phyloP scores from a whole-genome alignment of 2,329 filamentous ascomycete genomes.

The Tolypocladium ophioglossoides region DNA sequence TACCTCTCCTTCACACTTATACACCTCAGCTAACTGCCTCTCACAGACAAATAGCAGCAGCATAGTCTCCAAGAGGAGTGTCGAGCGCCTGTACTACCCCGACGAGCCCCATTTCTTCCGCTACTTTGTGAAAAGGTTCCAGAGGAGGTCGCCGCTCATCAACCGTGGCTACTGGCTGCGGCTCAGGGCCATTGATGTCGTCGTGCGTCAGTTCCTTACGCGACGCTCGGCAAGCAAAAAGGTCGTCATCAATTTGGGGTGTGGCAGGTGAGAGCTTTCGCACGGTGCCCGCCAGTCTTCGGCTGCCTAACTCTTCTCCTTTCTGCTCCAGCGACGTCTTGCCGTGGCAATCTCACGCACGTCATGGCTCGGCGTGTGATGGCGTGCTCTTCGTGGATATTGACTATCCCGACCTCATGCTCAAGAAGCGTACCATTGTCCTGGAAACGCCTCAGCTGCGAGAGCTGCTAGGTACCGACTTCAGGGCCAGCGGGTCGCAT shows the following conservation, averaged over 20 bases:
- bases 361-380: slow-evolving; percentile 48
- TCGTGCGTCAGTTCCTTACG: slow-evolving; percentile 63
- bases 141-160: slow-evolving; percentile 75
- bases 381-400: slow-evolving; percentile 68
- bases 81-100: slow-evolving; percentile 78
- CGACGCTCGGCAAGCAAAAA: slow-evolving; percentile 45
- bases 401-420: slow-evolving; percentile 73
- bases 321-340: slow-evolving; percentile 60
- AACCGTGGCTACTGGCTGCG: slow-evolving; percentile 85
- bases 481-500: slow-evolving; percentile 24
- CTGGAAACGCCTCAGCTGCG: slow-evolving; percentile 48
- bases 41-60: slow-evolving; percentile 76
- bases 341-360: slow-evolving; percentile 70
- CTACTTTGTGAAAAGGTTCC: slow-evolving; percentile 77
- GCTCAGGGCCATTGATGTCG: slow-evolving; percentile 69
- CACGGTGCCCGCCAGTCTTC: background rate
- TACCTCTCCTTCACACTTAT: background rate
- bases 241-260: slow-evolving; percentile 74
- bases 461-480: slow-evolving; percentile 20
- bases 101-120: slow-evolving; percentile 74
- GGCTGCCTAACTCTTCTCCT: background rate
- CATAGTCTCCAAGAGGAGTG: slow-evolving; percentile 84
- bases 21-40: background rate
- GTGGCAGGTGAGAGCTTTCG: slow-evolving; percentile 68
- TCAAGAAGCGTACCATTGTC: slow-evolving; percentile 61